Evolutionary conservation across 2,329 filamentous ascomycete species (phyloP), one percentile per base, ranked within the genome.

Genomic region (Hymenoscyphus scutula): DNA sequence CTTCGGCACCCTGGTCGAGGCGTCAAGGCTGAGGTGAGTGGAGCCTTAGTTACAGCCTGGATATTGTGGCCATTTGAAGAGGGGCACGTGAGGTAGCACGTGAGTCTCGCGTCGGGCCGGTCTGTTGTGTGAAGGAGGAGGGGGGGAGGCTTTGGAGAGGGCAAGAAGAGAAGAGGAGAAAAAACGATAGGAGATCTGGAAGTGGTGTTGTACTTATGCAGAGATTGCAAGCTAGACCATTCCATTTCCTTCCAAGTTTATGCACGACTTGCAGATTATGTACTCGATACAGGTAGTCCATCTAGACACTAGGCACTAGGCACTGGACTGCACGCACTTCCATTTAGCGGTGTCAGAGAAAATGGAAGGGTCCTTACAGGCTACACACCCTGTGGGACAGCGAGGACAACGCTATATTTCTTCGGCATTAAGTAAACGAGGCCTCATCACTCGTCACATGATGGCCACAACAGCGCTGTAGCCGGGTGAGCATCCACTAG

Each of bases 31-130:
- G 7, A 17, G 38, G 15, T 34, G 32, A 34, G 32, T 34, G 32
- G 57, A 64, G 56, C 56, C 56, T 58, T n/a, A n/a, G 19, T 59
- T 62, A 29, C 19, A 59, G 56, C 64, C 65, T 67, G 48, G 57
- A 29, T 29, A 60, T 62, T 65, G 65, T 61, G 65, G 65, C 65
- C 63, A 64, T 64, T 17, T 5, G 51, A 30, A 15, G 11, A 30
- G 51, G 17, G 51, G 17, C 17, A 29, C 19, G 11, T 25, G 13
- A n/a, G 48, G 5, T 2, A 25, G 25, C 25, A 54, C 25, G 51
- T 32, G 29, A 54, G 7, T 17, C 25, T 27, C 25, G 4, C 6
- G 7, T 54, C 17, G n/a, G n/a, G n/a, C n/a, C n/a, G n/a, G n/a
- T n/a, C n/a, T n/a, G n/a, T n/a, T n/a, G n/a, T 25, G 34, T 5